Evolutionary conservation across 345 rosid genomes (phyloP).

Genomic region (Ricinus communis): DNA sequence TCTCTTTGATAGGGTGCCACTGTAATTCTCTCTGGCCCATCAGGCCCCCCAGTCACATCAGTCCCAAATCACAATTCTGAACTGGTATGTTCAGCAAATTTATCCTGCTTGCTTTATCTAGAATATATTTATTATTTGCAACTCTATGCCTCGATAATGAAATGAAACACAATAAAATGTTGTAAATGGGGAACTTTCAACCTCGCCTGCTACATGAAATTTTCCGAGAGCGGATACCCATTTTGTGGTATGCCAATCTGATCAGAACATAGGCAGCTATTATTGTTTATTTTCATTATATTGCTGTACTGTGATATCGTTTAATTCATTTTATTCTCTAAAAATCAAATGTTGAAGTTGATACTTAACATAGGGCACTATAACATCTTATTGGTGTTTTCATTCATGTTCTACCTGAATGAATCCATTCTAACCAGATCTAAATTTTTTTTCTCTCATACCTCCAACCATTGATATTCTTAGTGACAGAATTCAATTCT

Average conservation of each 20-base stretch:
- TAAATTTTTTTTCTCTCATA: neutral
- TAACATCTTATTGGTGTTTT: neutral
- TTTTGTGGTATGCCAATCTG: neutral
- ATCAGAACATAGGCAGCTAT: neutral
- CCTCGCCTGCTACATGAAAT: neutral
- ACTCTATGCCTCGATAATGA: conserved; percentile 7
- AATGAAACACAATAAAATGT: no score
- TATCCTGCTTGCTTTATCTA: neutral
- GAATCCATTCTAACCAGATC: neutral
- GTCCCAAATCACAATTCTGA: conserved; percentile 86
- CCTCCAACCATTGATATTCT: neutral
- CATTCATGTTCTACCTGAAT: neutral
- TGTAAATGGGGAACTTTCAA: neutral
- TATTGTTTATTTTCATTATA: neutral
- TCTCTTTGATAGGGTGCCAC: conserved; percentile 72
- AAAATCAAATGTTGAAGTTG: neutral
- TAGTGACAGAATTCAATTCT: neutral
- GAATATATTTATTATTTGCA: neutral
- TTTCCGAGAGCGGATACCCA: neutral
- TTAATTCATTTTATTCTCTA: neutral
- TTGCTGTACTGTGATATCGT: neutral
- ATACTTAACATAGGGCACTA: neutral
- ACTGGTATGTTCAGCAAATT: conserved; percentile 52
- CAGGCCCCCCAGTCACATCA: conserved; percentile 92
- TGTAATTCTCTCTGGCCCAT: conserved; percentile 90